These are phyloP conservation scores for Taphrina communis DNA, from an alignment of 1,139 yeast genomes.

Conservation along the genomic window DNA sequence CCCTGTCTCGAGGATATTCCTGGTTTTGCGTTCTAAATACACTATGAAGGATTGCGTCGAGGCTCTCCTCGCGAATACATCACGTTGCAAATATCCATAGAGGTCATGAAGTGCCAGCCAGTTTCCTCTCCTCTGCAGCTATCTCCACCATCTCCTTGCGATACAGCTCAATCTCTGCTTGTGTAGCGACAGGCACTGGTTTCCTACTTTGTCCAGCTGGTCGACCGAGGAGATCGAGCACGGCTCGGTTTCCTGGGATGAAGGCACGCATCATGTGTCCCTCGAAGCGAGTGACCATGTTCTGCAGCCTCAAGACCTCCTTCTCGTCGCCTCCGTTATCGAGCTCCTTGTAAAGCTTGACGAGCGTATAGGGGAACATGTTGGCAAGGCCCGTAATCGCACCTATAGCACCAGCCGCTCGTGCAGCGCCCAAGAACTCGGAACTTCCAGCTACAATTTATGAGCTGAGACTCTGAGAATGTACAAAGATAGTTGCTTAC, in stretches of 20 bases:
- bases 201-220: slow-evolving; percentile 16
- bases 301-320: slow-evolving; percentile 44
- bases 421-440: slow-evolving; percentile 56
- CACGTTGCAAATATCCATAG: too few species aligned
- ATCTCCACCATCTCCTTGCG: slow-evolving; percentile 1
- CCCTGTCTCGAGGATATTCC: too few species aligned
- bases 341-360: slow-evolving; percentile 43
- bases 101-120: slow-evolving; percentile 6
- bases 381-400: slow-evolving; percentile 58
- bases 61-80: too few species aligned
- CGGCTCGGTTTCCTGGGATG: slow-evolving; percentile 22
- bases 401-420: slow-evolving; percentile 56
- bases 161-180: slow-evolving; percentile 9
- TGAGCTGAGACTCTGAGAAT: background rate
- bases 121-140: slow-evolving; percentile 24
- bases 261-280: slow-evolving; percentile 18
- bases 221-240: slow-evolving; percentile 17
- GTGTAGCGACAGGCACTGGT: slow-evolving; percentile 22
- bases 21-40: too few species aligned
- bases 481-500: background rate
- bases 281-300: slow-evolving; percentile 43
- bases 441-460: slow-evolving; percentile 53
- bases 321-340: slow-evolving; percentile 46
- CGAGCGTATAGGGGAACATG: slow-evolving; percentile 47
- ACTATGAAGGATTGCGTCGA: too few species aligned